Evolutionary conservation across 306 rosid species (phyloP), one percentile per base, ranked within the genome.

Genomic region (Glycine tomentella): DNA sequence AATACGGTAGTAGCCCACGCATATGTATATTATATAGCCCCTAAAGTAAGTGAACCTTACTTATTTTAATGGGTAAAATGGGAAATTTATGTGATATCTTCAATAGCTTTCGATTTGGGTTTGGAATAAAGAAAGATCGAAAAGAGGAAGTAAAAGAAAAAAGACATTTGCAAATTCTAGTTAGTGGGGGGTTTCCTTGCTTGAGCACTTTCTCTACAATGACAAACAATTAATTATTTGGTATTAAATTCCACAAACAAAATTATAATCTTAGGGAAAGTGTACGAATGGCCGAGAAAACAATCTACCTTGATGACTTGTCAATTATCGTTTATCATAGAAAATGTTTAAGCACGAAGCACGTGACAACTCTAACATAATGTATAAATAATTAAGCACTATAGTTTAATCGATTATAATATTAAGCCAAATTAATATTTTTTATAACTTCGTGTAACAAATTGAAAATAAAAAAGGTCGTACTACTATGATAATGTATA

Each of bases 91-190:
- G 8, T 62, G 9, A 36, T 7, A 10, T 69, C 74, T 69, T 69
- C 20, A 20, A 48, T 69, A 69, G 59, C 75, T 69, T 69, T 48
- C 48, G 42, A 46, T 48, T 20, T 69, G 11, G 58, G 75, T 69
- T 69, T 69, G 20, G 75, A 69, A 69, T 69, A 69, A 69, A 69
- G 75, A 48, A 11, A 69, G 75, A 69, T 46, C 12, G 44, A 45
- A 68, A 68, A 68, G 55, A 16, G 73, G 38, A 8, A 68, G 38
- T 16, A 68, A 45, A 67, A 67, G 72, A 67, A 42, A 15, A 68
- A 34, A 17, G 36, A 44, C 53, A 69, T 69, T 69, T 69, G 6
- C 55, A 69, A 12, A 48, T 48, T 69, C 58, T 69, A 17, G 20
- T 69, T 16, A 44, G 53, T 67, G 72, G 72, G 31, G 52, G 4